Percentiles rank a stretch among this genome's conserved stretches.
Conservation (phyloP, 345 rosid genomes). For the Populus alba region DNA sequence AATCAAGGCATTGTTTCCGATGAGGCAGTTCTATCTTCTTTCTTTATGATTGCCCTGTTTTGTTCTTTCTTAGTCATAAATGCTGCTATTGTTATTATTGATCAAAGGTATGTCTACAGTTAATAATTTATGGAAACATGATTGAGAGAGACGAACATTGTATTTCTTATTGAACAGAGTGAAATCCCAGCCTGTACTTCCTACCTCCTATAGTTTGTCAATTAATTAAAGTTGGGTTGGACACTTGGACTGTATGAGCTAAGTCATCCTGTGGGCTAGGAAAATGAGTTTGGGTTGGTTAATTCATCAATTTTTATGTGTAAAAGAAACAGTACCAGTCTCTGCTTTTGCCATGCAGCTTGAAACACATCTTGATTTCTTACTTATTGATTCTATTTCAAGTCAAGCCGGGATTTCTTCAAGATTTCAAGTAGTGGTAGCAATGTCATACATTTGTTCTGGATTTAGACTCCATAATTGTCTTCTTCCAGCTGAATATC, state of each 20-base stretch:
- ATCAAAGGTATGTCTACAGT: background rate
- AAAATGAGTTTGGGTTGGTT: background rate
- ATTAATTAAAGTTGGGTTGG: background rate
- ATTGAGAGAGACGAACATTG: background rate
- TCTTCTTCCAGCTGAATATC: background rate
- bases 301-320: background rate
- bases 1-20: slow-evolving; percentile 29
- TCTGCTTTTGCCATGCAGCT: background rate
- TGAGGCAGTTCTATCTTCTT: slow-evolving; percentile 47
- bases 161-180: background rate
- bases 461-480: background rate
- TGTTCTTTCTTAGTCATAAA: background rate
- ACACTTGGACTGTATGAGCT: background rate
- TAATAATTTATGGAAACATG: background rate
- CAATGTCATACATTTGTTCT: background rate
- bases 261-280: background rate
- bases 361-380: background rate
- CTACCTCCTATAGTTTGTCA: background rate
- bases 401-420: background rate
- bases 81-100: background rate
- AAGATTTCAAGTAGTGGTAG: background rate
- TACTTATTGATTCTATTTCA: background rate
- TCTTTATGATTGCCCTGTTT: background rate
- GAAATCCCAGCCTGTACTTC: background rate
- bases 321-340: background rate